Evolutionary conservation across 805 yeast genomes (phyloP).

Genomic region (Ascoidea tarda): DNA sequence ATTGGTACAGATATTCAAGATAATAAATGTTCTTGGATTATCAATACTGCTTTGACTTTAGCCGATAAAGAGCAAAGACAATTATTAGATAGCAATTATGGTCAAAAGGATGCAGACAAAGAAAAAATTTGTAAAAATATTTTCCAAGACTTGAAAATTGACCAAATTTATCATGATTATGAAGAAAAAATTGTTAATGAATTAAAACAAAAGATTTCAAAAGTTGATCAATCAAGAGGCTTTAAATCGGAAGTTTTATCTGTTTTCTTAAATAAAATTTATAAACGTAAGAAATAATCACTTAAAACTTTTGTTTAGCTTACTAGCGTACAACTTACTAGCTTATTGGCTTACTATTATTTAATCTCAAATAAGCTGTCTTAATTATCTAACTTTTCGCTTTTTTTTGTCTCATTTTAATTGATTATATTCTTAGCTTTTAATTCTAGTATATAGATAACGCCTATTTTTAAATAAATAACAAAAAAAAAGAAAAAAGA

Average conservation of each 20-base stretch:
- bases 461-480: not conserved
- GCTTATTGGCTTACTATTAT: too few relatives aligned
- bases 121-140: conserved; percentile 64
- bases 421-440: not conserved
- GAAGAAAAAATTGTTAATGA: conserved; percentile 67
- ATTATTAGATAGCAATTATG: conserved; percentile 78
- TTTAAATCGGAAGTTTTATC: conserved; percentile 79
- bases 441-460: too few relatives aligned
- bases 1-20: conserved; percentile 98
- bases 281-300: conserved; percentile 76
- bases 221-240: conserved; percentile 84
- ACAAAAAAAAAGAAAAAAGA: too few relatives aligned
- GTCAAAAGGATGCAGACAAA: conserved; percentile 51
- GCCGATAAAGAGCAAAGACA: conserved; percentile 72
- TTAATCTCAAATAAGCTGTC: too few relatives aligned
- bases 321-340: too few relatives aligned
- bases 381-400: too few relatives aligned
- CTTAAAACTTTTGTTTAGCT: too few relatives aligned
- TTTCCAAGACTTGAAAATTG: conserved; percentile 62
- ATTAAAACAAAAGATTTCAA: conserved; percentile 48
- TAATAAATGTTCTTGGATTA: conserved; percentile 96
- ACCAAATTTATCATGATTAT: conserved; percentile 57
- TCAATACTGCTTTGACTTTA: conserved; percentile 79
- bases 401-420: too few relatives aligned
- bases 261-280: conserved; percentile 77